phyloP scores from a whole-genome alignment of 2,329 filamentous ascomycete species.

The Epichloe brachyelytri region DNA sequence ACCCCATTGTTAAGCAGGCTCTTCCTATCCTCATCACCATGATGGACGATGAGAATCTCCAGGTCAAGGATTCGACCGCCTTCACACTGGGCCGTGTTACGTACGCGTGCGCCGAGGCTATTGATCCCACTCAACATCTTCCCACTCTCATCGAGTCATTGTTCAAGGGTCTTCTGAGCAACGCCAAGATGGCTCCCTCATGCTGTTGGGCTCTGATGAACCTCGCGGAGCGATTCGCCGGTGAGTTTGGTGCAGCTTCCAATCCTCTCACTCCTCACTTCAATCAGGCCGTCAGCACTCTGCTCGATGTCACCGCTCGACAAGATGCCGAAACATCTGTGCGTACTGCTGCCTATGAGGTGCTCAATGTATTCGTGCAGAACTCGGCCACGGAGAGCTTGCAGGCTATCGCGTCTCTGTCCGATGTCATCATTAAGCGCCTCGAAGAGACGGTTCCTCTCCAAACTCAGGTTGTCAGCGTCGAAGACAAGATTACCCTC shows the following conservation, averaged over 20 bases:
- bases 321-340: slow-evolving; percentile 75
- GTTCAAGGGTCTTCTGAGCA: slow-evolving; percentile 80
- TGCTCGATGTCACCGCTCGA: slow-evolving; percentile 76
- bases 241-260: slow-evolving; percentile 60
- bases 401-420: slow-evolving; percentile 65
- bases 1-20: slow-evolving; percentile 91
- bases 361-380: slow-evolving; percentile 86
- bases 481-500: slow-evolving; percentile 89
- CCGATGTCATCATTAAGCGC: slow-evolving; percentile 79
- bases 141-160: slow-evolving; percentile 76
- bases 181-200: slow-evolving; percentile 91
- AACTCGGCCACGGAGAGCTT: slow-evolving; percentile 83
- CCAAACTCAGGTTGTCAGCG: slow-evolving; percentile 86
- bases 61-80: slow-evolving; percentile 90
- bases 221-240: slow-evolving; percentile 86
- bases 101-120: slow-evolving; percentile 81
- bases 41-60: slow-evolving; percentile 83
- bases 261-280: slow-evolving; percentile 89
- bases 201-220: slow-evolving; percentile 99
- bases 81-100: slow-evolving; percentile 94
- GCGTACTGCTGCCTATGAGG: slow-evolving; percentile 91
- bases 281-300: slow-evolving; percentile 74
- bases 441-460: slow-evolving; percentile 82
- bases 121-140: slow-evolving; percentile 73
- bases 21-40: slow-evolving; percentile 77